These are phyloP conservation scores for Parasitella parasitica DNA, from an alignment of 371 early-diverging fungal species.

Conservation along the genomic window DNA sequence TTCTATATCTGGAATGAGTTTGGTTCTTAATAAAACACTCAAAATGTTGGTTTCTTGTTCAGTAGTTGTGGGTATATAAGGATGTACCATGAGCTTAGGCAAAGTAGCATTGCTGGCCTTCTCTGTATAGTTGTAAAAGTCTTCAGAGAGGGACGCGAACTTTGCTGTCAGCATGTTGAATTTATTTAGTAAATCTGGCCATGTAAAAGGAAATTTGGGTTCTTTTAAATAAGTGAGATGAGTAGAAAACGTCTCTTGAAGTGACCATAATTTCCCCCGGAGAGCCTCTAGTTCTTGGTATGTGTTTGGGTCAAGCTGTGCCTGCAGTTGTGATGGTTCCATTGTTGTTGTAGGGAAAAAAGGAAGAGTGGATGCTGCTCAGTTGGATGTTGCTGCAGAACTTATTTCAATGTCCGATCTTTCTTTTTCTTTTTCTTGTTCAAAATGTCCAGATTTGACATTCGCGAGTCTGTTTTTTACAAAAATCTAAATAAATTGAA, in stretches of 20 bases:
- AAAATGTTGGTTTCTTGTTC: constrained; percentile 63
- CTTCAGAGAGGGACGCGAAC: constrained; percentile 54
- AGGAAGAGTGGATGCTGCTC: background rate
- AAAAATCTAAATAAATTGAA: background rate
- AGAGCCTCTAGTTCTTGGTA: constrained; percentile 61
- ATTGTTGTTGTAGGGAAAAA: background rate
- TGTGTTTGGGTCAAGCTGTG: constrained; percentile 40
- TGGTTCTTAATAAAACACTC: constrained; percentile 61
- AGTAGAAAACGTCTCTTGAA: constrained; percentile 61
- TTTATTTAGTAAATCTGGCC: constrained; percentile 65
- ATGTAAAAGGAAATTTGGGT: constrained; percentile 46
- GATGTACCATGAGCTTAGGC: constrained; percentile 62
- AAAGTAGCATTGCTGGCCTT: constrained; percentile 44
- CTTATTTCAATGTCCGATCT: background rate
- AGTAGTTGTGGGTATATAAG: constrained; percentile 52
- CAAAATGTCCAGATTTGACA: background rate
- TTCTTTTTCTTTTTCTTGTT: background rate
- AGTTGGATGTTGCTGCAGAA: too few species aligned
- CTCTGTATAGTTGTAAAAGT: constrained; percentile 44
- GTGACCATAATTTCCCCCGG: constrained; percentile 58
- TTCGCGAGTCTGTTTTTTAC: background rate
- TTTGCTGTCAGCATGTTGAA: constrained; percentile 69
- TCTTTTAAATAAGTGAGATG: constrained; percentile 48
- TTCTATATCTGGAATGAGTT: constrained; percentile 68
- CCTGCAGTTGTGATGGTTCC: constrained; percentile 12